Base-by-base conservation (phyloP, 139 green algal genomes). In the Micractinium conductrix region DNA sequence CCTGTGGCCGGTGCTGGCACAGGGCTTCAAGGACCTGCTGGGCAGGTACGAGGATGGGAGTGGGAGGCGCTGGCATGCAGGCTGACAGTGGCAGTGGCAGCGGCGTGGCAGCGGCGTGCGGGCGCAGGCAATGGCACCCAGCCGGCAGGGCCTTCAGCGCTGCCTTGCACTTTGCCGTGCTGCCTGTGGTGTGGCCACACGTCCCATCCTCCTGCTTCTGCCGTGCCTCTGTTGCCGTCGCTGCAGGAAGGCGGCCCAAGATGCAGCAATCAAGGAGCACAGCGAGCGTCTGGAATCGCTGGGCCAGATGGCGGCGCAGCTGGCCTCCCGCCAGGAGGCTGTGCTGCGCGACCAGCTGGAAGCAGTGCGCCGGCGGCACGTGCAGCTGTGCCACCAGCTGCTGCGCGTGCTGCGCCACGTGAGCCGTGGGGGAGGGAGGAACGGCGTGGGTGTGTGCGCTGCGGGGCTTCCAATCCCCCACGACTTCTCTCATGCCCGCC, bases 1-100 rank as follows among this genome's bases (percentile, higher is more conserved):
- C 80, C 76, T 97, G 73, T 96, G 93, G 94, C 94, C 94, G 6
- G 93, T 96, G 48, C 81, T 79, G 24, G 93, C 91, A 0, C 58
- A 84, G 38, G 94, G 94, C 30, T 95, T 95, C 81, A 88, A 86
- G 22, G 94, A 94, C 85, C 86, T 97, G 44, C 67, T 94, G 33
- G 84, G 78, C 16, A 88, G 94, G 35, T 86, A 84, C 2, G 79
- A 26, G 38, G 44, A 38, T 2, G 16, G 68, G 17, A 45, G 16
- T 3, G 1, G 4, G 6, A 48, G 6, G 17, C 24, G 8, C 9
- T 44, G 28, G 37, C 62, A 63, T 5, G 55, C 28, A n/a, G n/a
- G n/a, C n/a, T n/a, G n/a, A 5, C 22, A 5, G 5, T 67, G 58
- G 17, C 30, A 30, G 19, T 48, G 38, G 43, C 30, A 33, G 12